Base-by-base conservation (phyloP, 352 stramenopile species). In the Phytophthora agathidicida region DNA sequence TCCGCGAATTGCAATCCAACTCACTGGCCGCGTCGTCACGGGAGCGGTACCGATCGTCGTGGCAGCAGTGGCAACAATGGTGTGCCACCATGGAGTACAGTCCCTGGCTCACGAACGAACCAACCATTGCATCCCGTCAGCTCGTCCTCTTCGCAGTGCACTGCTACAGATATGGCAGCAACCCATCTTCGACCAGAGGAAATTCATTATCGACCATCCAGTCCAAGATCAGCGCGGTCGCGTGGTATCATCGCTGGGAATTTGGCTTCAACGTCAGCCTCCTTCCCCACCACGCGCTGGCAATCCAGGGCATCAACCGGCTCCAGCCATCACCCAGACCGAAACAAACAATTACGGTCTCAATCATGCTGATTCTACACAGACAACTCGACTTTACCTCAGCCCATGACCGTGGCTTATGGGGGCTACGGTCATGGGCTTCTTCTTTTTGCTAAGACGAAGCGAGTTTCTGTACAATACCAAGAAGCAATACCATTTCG, bases 401-500 rank as follows among this genome's bases (percentile, higher is more conserved):
- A 19, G 7, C 43, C 36, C 61, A 68, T 61, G 66, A 76, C 39
- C 66, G 62, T 47, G 48, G 71, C 52, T 35, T 73, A 33, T 73
- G 54, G 60, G 65, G 70, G 54, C 37, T 66, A 35, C 53, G 51
- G 45, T 67, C 55, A 47, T 68, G 46, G 47, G 54, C 31, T 68
- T 60, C 50, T 68, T 59, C 35, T 55, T 64, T 58, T 20, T 65
- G 0, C 13, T 62, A 4, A 47, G 57, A 27, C 27, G 51, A 11
- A 24, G 17, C 5, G 64, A 73, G 13, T 68, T 60, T 43, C 30
- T 73, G 0, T 7, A 6, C 0, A 33, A 51, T 1, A 23, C 9
- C 27, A 38, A 52, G 5, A 14, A 44, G 4, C 33, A 60, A 10
- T 68, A 77, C 45, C 50, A 63, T 2, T 56, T 31, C 17, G 39